Evolutionary conservation across 2,329 filamentous ascomycete species (phyloP).

Genomic region (Sclerotinia borealis): DNA sequence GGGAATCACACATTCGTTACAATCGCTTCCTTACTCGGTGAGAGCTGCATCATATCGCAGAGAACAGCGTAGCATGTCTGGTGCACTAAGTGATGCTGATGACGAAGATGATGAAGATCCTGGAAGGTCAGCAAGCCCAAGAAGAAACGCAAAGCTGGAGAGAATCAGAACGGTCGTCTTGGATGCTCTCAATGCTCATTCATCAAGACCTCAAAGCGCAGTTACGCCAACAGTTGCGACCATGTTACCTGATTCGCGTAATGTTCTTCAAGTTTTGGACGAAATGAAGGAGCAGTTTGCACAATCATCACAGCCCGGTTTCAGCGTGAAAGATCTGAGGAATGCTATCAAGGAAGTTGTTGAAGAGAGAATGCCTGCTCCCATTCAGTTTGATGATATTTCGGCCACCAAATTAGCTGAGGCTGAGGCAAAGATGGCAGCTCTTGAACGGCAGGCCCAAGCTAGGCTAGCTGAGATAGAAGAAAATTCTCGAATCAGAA

Average conservation of each 20-base stretch:
- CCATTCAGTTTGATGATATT: conserved; percentile 40
- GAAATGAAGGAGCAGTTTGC: conserved; percentile 53
- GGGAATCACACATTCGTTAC: conserved; percentile 66
- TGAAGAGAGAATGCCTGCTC: conserved; percentile 48
- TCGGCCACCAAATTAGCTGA: conserved; percentile 15
- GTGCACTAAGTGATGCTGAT: conserved; percentile 79
- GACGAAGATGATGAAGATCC: conserved; percentile 70
- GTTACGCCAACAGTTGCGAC: conserved; percentile 23
- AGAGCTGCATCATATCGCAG: conserved; percentile 50
- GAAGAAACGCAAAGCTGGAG: conserved; percentile 71
- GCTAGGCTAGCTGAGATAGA: conserved; percentile 40
- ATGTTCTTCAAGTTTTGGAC: conserved; percentile 61
- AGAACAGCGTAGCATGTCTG: conserved; percentile 60
- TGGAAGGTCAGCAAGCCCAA: conserved; percentile 69
- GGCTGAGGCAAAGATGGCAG: conserved; percentile 40
- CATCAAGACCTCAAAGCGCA: conserved; percentile 36
- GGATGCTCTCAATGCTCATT: conserved; percentile 63
- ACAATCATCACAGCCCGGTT: conserved; percentile 39
- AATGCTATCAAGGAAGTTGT: conserved; percentile 59
- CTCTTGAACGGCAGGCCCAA: conserved; percentile 53
- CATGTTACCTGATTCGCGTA: conserved; percentile 33
- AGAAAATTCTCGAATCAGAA: conserved; percentile 14
- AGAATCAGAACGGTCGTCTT: conserved; percentile 69
- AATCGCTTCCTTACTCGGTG: conserved; percentile 43
- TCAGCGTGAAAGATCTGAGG: conserved; percentile 49